Evolutionary conservation across 768 basidiomycete species (phyloP), one percentile per base, ranked within the genome.

Genomic region (Auriscalpium vulgare): DNA sequence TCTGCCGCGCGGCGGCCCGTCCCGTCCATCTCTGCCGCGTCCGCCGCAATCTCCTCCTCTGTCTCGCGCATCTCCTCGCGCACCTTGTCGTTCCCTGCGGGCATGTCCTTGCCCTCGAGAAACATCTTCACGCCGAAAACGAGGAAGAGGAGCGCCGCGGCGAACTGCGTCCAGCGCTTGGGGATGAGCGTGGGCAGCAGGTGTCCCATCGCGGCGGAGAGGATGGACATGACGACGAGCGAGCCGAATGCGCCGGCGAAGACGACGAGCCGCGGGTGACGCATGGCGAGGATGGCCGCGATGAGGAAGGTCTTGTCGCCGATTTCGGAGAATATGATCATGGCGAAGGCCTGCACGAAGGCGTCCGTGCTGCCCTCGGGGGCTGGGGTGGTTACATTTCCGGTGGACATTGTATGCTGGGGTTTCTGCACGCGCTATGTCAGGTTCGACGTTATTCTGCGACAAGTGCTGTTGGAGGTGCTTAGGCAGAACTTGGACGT

Each of bases 281-380:
- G 87, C 84, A 94, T 94, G 10, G 95, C 93, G 64, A 82, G 88
- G 66, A 85, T 91, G 74, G 95, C 92, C 50, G 95, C 87, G 37
- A 88, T 86, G 61, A 88, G 75, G 66, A 88, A 88, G 0, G 95
- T 97, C 70, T 97, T 97, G 83, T 98, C 95, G 21, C 95, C 95
- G 45, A 95, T 87, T 76, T 94, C 91, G 2, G 91, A 92, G 67
- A 88, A 77, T 37, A 97, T 87, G 65, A 97, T 97, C 85, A 95
- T 93, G 59, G 79, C 70, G 74, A 94, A 92, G 6, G 91, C 82
- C 65, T 92, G 87, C 6, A 80, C 56, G 58, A 95, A 80, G 10
- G 84, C 88, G 60, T 85, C 74, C 52, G 77, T 38, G 23, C 58
- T 55, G 34, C 59, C 65, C 50, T 73, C 72, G 44, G 62, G 14